Evolutionary conservation across 2,329 filamentous ascomycete genomes (phyloP).

Genomic region (Diaporthe sp.): DNA sequence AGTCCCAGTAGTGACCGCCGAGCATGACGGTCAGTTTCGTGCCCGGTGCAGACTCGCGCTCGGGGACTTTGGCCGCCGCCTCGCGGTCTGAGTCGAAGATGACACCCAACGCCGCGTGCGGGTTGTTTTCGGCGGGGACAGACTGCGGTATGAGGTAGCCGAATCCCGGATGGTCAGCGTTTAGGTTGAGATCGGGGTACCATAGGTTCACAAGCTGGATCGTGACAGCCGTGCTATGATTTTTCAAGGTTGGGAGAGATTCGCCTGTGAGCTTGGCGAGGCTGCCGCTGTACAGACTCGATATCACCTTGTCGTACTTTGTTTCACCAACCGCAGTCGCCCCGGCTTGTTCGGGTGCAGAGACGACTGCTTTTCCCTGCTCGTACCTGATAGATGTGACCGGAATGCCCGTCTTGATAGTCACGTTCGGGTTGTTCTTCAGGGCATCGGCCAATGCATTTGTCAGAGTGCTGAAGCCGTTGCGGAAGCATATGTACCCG

Average conservation of each 20-base stretch:
- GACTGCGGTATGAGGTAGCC: conserved; percentile 91
- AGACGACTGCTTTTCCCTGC: conserved; percentile 54
- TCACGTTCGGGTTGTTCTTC: conserved; percentile 65
- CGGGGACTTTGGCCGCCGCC: conserved; percentile 37
- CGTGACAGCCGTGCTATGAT: conserved; percentile 72
- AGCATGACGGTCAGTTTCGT: conserved; percentile 96
- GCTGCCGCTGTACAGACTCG: conserved; percentile 66
- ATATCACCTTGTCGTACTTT: conserved; percentile 69
- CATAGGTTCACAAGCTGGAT: conserved; percentile 95
- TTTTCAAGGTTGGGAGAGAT: conserved; percentile 58
- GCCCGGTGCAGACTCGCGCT: conserved; percentile 52
- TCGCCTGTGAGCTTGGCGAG: conserved; percentile 51
- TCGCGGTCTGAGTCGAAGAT: conserved; percentile 84
- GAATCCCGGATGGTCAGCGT: conserved; percentile 75
- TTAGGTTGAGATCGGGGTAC: conserved; percentile 73
- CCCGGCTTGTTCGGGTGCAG: conserved; percentile 28
- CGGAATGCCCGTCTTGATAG: conserved; percentile 60
- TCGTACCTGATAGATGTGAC: conserved; percentile 60
- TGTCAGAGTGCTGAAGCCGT: conserved; percentile 73
- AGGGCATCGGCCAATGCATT: conserved; percentile 64
- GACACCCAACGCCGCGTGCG: conserved; percentile 74
- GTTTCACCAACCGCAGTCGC: conserved; percentile 27
- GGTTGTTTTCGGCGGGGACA: conserved; percentile 42
- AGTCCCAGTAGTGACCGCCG: conserved; percentile 92
- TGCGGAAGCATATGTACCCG: conserved; percentile 59